A percentile compares a stretch with the other conserved stretches of the same genome.
Conservation (phyloP, 2,329 filamentous ascomycete genomes). For the Purpureocillium takamizusanense region DNA sequence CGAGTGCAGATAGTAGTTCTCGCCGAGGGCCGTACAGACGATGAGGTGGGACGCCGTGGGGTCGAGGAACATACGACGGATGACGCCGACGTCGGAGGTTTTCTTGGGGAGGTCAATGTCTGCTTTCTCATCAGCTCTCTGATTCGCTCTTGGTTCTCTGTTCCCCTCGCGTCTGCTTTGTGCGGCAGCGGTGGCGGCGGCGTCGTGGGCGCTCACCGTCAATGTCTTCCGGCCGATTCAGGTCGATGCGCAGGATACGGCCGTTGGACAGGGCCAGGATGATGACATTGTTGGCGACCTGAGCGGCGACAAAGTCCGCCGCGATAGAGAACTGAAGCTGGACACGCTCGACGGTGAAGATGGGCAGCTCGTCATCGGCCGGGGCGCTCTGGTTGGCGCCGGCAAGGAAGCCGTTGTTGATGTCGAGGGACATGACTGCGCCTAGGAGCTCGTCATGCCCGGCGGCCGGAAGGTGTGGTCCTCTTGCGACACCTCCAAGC, state of each 20-base stretch:
- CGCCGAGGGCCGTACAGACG: conserved; percentile 80
- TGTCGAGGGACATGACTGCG: conserved; percentile 25
- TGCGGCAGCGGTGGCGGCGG: no score
- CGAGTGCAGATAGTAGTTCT: conserved; percentile 97
- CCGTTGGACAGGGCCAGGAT: conserved; percentile 87
- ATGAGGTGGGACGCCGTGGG: conserved; percentile 92
- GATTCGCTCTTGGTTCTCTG: no score
- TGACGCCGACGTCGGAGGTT: conserved; percentile 80
- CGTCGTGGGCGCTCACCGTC: conserved; percentile 51
- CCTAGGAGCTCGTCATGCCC: conserved; percentile 8
- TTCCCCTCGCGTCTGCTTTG: no score
- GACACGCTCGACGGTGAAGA: conserved; percentile 90
- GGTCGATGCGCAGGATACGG: conserved; percentile 85
- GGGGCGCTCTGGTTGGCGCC: conserved; percentile 34
- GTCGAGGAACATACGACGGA: conserved; percentile 94
- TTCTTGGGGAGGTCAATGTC: conserved; percentile 97
- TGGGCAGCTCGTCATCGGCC: conserved; percentile 62
- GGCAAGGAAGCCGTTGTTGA: conserved; percentile 59
- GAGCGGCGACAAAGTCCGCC: conserved; percentile 90
- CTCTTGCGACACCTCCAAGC: background rate
- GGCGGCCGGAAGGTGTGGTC: background rate
- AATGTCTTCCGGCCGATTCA: conserved; percentile 90
- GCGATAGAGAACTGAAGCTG: conserved; percentile 91
- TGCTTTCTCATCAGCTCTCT: conserved; percentile 26
- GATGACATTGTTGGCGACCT: conserved; percentile 95